These are phyloP conservation scores for Nitzschia inconspicua DNA, from an alignment of 108 stramenopile genomes.

Conservation along the genomic window DNA sequence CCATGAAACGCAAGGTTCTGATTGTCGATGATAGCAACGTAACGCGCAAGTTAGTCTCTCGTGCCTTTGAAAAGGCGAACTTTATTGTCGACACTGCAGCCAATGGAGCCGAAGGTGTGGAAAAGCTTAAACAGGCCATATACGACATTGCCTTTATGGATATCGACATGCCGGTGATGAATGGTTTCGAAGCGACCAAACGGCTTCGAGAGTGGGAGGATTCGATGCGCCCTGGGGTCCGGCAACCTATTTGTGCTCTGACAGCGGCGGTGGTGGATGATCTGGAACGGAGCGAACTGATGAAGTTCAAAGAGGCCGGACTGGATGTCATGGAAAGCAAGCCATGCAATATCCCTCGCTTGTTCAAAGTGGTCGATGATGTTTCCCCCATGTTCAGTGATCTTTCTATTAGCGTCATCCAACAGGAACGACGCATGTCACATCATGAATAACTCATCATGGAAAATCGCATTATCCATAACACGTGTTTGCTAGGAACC, in stretches of 20 bases:
- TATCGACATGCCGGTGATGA: conserved; percentile 94
- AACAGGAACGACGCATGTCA: conserved; percentile 28
- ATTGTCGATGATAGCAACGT: conserved; percentile 86
- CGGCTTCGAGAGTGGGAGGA: conserved; percentile 85
- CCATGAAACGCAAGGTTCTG: conserved; percentile 75
- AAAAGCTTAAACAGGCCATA: conserved; percentile 83
- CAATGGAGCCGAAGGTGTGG: conserved; percentile 83
- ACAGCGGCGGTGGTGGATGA: conserved; percentile 87
- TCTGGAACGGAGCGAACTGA: conserved; percentile 77
- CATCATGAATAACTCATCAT: no score
- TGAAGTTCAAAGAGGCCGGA: conserved; percentile 90
- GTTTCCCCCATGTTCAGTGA: conserved; percentile 92
- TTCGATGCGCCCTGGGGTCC: conserved; percentile 69
- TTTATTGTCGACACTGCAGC: conserved; percentile 89
- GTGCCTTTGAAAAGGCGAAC: conserved; percentile 85
- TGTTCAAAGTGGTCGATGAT: conserved; percentile 91
- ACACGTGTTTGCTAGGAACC: no score
- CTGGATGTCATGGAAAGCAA: conserved; percentile 91
- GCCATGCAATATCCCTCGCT: conserved; percentile 82
- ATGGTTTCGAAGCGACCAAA: conserved; percentile 89
- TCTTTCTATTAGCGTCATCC: conserved; percentile 74
- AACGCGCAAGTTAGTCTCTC: conserved; percentile 75
- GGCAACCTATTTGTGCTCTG: conserved; percentile 90
- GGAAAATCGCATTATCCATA: no score
- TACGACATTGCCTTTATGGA: conserved; percentile 96